A percentile compares a stretch with the other conserved stretches of the same genome.
phyloP scores from a whole-genome alignment of 2,329 filamentous ascomycete species.

The Gyromitra esculenta region DNA sequence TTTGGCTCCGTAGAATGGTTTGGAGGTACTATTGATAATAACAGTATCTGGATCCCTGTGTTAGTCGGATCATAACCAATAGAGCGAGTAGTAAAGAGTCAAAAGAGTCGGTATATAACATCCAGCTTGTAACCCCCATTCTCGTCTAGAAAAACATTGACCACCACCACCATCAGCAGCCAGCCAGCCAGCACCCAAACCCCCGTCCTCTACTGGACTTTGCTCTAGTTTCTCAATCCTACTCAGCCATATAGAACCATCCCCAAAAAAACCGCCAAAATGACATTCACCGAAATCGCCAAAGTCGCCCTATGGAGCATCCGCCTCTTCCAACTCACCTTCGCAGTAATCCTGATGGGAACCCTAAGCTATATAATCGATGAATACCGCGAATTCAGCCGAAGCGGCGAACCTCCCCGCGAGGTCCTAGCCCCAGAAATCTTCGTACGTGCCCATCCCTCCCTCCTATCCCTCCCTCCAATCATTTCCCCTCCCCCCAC shows the following conservation, averaged over 20 bases:
- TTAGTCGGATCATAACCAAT: not conserved
- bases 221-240: not conserved
- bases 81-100: not conserved
- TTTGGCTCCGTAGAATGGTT: not conserved
- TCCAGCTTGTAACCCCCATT: not conserved
- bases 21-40: not conserved
- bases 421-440: slow-evolving; percentile 52
- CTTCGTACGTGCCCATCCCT: slow-evolving; percentile 15
- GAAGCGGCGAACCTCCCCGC: slow-evolving; percentile 25
- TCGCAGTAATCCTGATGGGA: slow-evolving; percentile 56
- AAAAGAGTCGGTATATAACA: slow-evolving; percentile 1
- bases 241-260: not conserved
- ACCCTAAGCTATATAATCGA: slow-evolving; percentile 56
- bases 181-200: not conserved
- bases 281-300: slow-evolving; percentile 6
- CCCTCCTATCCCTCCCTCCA: not conserved
- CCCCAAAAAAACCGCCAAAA: not conserved
- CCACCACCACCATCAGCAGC: not conserved
- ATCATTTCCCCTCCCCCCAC: too few species aligned
- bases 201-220: not conserved
- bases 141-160: not conserved
- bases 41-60: not conserved
- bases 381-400: slow-evolving; percentile 52
- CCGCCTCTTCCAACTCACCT: slow-evolving; percentile 55
- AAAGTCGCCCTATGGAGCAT: slow-evolving; percentile 48